phyloP scores from a whole-genome alignment of 805 yeast species.

The Zygoascus ofunaensis region DNA sequence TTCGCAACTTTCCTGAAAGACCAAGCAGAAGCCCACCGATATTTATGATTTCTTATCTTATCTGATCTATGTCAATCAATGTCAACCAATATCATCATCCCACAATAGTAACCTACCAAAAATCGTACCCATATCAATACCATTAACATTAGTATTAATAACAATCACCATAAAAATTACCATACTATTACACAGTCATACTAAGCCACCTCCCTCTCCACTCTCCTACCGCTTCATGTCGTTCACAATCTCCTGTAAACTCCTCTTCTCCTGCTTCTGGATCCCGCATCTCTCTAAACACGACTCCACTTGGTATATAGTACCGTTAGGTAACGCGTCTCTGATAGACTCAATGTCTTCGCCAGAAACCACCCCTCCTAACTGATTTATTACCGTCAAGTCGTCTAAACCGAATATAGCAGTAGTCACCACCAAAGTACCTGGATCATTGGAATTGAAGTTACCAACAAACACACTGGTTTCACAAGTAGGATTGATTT shows the following conservation, averaged over 20 bases:
- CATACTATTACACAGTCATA: too few species aligned
- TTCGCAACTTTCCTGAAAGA: too few species aligned
- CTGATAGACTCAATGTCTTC: slow-evolving; percentile 2
- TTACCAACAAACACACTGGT: slow-evolving; percentile 10
- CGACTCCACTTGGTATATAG: background rate
- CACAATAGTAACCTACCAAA: too few species aligned
- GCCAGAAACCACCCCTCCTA: slow-evolving; percentile 6
- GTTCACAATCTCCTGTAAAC: background rate
- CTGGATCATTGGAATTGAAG: slow-evolving; percentile 19
- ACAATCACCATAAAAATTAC: too few species aligned
- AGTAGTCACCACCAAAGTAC: slow-evolving; percentile 11
- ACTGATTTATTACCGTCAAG: slow-evolving; percentile 5
- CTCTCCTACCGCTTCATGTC: too few species aligned
- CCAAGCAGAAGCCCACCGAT: too few species aligned
- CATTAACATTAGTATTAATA: too few species aligned
- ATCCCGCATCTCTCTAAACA: background rate
- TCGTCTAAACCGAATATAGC: slow-evolving; percentile 6
- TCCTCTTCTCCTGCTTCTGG: background rate
- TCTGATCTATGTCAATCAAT: too few species aligned
- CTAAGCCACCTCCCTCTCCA: too few species aligned
- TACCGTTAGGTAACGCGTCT: slow-evolving; percentile 3
- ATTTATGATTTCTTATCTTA: too few species aligned
- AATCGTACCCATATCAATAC: too few species aligned
- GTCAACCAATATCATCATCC: too few species aligned
- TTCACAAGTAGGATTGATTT: slow-evolving; percentile 17